A percentile compares a stretch with the other conserved stretches of the same genome.
Conservation (phyloP, 345 rosid genomes). For the Citrus trifoliata region DNA sequence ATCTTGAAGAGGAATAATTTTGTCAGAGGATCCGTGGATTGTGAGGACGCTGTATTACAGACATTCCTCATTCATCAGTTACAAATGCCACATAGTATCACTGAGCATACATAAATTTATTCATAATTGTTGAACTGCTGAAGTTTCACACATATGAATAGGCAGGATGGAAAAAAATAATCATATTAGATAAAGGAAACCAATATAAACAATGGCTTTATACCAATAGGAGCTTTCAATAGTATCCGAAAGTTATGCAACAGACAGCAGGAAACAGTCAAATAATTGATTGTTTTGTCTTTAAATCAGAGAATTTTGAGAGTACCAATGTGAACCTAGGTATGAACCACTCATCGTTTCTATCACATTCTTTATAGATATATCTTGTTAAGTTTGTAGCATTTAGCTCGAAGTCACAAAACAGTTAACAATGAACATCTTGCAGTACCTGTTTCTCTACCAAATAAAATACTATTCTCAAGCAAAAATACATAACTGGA, state of each 20-base stretch:
- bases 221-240: background rate
- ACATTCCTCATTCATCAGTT: background rate
- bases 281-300: background rate
- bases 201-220: background rate
- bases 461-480: background rate
- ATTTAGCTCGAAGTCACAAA: background rate
- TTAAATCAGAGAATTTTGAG: background rate
- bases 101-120: background rate
- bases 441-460: background rate
- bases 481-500: background rate
- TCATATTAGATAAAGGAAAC: background rate
- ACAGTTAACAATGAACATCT: background rate
- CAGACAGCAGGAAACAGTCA: background rate
- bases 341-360: background rate
- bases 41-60: constrained; percentile 56
- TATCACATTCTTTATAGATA: background rate
- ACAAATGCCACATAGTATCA: background rate
- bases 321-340: background rate
- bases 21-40: constrained; percentile 69
- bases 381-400: background rate
- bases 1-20: constrained; percentile 56
- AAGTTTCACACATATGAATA: background rate
- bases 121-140: background rate
- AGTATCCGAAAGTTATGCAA: background rate
- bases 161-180: too few species aligned